Evolutionary conservation across 176 grass and related monocot genomes (phyloP), one percentile per base, ranked within the genome.

Genomic region (Zoysia pacifica): DNA sequence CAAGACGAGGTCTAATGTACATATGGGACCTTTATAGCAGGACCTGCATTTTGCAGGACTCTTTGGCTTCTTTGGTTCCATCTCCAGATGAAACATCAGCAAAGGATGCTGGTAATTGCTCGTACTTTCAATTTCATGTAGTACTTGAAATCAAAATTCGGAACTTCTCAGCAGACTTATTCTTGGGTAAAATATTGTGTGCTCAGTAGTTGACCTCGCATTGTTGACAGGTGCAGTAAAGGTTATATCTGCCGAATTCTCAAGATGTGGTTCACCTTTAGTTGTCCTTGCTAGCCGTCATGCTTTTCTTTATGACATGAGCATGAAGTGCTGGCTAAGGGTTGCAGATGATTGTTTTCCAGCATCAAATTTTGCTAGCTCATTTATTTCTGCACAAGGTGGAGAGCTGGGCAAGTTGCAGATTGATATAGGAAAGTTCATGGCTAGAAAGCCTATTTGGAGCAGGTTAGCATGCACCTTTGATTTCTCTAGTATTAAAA

Each of bases 251-350:
- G 92, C 90, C 38, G 89, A 87, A 75, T 93, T 99, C 46, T 99
- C 96, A 36, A 95, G 79, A 84, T 99, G 90, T 73, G 96, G 96
- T 48, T 95, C 90, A 43, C 96, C 96, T 39, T 82, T 98, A 76
- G 84, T 98, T 73, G 77, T 94, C 69, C 92, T 98, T 69, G 88
- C 85, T 63, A 98, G 77, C 11, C 90, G 75, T 12, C 89, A 94
- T 79, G 90, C 92, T 48, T 98, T 94, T 81, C 88, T 98, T 46
- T 98, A 94, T 86, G 91, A 93, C 63, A 86, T 90, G 69, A 86
- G 35, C 80, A 61, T 98, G 84, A 92, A 83, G 89, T 98, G 95
- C 83, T 98, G 95, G 95, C 79, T 98, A 86, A 89, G 95, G 73
- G 89, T 98, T 48, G 95, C 83, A 42, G 95, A 98, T 67, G 91